Conservation (phyloP, 148 eudicot species). For the Rhododendron vialii region DNA sequence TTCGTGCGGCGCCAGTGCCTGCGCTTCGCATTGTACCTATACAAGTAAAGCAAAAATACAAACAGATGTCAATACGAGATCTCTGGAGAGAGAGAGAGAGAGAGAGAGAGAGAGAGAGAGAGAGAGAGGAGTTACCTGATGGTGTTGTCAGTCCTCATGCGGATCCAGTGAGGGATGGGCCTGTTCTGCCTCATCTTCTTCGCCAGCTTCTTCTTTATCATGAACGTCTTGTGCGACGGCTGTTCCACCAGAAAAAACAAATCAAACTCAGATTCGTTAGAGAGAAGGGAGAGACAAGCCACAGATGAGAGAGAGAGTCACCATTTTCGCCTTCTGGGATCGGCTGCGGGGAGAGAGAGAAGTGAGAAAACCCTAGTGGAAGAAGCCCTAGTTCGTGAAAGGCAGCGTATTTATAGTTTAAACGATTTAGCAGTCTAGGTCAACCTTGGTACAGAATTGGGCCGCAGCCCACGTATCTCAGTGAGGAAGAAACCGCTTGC, state of each 20-base stretch:
- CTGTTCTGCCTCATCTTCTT: constrained; percentile 95
- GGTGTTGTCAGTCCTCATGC: constrained; percentile 82
- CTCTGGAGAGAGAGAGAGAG: not conserved
- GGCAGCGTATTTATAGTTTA: not conserved
- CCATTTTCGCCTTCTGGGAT: constrained; percentile 11
- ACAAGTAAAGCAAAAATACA: not conserved
- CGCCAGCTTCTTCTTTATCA: constrained; percentile 81
- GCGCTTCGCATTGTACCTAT: constrained; percentile 62
- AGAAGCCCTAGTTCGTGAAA: not conserved
- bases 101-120: not conserved
- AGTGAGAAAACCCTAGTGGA: not conserved
- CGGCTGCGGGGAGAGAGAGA: not conserved
- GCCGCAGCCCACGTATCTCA: not conserved
- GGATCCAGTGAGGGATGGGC: constrained; percentile 89
- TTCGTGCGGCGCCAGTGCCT: constrained; percentile 72
- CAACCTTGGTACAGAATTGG: too few species aligned
- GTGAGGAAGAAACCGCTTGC: not conserved
- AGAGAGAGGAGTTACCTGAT: constrained; percentile 33
- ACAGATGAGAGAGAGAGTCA: constrained; percentile 1
- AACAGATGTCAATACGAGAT: not conserved
- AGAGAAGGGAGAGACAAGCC: not conserved
- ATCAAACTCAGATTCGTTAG: not conserved
- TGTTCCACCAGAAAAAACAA: constrained; percentile 9
- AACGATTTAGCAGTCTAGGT: not conserved
- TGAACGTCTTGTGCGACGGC: constrained; percentile 90